A percentile compares a stretch with the other conserved stretches of the same genome.
Conservation (phyloP, 75 land plant genomes). For the Ceratopteris richardii region DNA sequence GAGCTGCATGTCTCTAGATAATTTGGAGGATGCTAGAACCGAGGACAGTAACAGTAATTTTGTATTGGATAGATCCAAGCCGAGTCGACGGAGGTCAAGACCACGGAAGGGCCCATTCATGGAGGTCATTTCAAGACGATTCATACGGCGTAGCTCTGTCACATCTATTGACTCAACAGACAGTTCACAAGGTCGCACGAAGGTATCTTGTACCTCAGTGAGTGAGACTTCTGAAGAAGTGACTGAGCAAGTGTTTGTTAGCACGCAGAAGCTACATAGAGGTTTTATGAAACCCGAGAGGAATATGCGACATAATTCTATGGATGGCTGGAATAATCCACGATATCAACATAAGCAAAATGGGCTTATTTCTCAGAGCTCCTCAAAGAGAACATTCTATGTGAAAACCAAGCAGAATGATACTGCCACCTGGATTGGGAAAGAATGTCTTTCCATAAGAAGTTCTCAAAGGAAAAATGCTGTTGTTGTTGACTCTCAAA, state of each 20-base stretch:
- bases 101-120: slow-evolving; percentile 28
- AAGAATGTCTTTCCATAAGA: background rate
- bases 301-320: background rate
- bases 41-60: slow-evolving; percentile 52
- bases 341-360: slow-evolving; percentile 1
- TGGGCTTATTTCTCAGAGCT: background rate
- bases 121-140: slow-evolving; percentile 35
- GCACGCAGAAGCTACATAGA: slow-evolving; percentile 9
- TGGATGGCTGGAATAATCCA: slow-evolving; percentile 11
- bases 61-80: slow-evolving; percentile 50
- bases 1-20: slow-evolving; percentile 1
- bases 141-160: slow-evolving; percentile 22
- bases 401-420: slow-evolving; percentile 3
- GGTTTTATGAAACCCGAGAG: slow-evolving; percentile 7
- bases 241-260: background rate
- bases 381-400: background rate
- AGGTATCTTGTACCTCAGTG: slow-evolving; percentile 5
- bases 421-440: background rate
- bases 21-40: slow-evolving; percentile 5
- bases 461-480: slow-evolving; percentile 2
- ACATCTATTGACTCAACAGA: slow-evolving; percentile 14
- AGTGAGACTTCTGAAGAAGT: slow-evolving; percentile 5
- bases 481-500: background rate
- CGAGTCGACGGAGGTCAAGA: slow-evolving; percentile 44
- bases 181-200: slow-evolving; percentile 12